Evolutionary conservation across 2,329 filamentous ascomycete species (phyloP), one percentile per base, ranked within the genome.

Genomic region (Sclerotinia borealis): DNA sequence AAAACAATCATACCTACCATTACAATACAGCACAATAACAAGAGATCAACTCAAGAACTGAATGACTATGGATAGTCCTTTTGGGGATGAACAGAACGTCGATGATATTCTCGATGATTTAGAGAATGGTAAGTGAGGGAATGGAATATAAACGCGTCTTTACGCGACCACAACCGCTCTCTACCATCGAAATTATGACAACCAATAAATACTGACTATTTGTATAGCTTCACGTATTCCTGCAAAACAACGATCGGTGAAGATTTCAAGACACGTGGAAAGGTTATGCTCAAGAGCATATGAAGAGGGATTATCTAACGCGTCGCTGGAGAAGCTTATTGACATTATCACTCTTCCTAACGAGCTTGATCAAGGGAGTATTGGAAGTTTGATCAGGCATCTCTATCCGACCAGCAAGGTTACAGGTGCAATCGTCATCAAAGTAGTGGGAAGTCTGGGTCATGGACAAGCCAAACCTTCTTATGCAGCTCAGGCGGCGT

Each of bases 401-500:
- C 78, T 96, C 56, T 96, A 93, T 74, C 91, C 92, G 2, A 81
- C 83, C n/a, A 79, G 81, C 45, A 80, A 80, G 48, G 81, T 96
- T n/a, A 74, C 83, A 15, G 79, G 83, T 39, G 79, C 84, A 63
- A 75, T 86, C 47, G 78, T 90, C 56, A 79, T 91, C 55, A 86
- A 83, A 64, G 77, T 93, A 11, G 82, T 95, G 27, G 87, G 87
- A 59, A 85, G 84, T 54, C 80, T 96, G n/a, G 91, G 92, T 4
- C 88, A 92, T 71, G 91, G 90, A 70, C 85, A 86, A 73, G 81
- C 85, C 61, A 96, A 93, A 74, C 88, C 91, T 17, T 85, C 88
- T 17, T 80, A 90, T 50, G 79, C 82, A 50, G 41, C 90, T 0
- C 91, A 96, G 76, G 83, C 83, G 31, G 79, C 86, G 48, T 79